phyloP scores from a whole-genome alignment of 1,284 basidiomycete species.

The Ustilago curta region DNA sequence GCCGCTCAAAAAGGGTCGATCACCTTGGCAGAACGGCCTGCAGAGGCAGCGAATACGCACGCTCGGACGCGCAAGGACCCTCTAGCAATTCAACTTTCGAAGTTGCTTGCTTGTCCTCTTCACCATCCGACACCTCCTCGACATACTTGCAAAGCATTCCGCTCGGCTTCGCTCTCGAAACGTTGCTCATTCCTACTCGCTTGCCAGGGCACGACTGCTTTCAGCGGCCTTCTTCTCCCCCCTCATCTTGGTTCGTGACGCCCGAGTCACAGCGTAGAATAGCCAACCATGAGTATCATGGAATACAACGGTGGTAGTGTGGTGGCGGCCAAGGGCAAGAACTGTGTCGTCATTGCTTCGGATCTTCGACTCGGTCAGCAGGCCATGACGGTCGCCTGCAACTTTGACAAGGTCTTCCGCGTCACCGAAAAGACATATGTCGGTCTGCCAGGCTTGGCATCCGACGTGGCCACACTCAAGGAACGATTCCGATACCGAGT shows the following conservation, averaged over 20 bases:
- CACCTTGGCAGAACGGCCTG: slow-evolving; percentile 22
- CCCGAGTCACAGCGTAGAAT: slow-evolving; percentile 18
- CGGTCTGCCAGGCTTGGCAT: slow-evolving; percentile 91
- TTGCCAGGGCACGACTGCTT: background rate
- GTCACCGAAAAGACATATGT: slow-evolving; percentile 92
- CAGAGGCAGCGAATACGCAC: slow-evolving; percentile 40
- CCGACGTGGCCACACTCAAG: slow-evolving; percentile 90
- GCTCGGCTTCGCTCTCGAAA: background rate
- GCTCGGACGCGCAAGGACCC: slow-evolving; percentile 50
- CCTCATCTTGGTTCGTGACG: slow-evolving; percentile 19
- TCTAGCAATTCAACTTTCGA: slow-evolving; percentile 15
- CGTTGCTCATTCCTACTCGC: background rate
- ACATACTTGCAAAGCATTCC: slow-evolving; percentile 1
- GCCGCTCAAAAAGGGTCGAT: slow-evolving; percentile 33
- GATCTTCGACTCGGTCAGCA: slow-evolving; percentile 93
- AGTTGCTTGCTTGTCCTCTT: slow-evolving; percentile 10
- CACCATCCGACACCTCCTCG: slow-evolving; percentile 11
- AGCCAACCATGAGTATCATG: slow-evolving; percentile 70
- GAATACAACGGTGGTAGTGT: slow-evolving; percentile 95
- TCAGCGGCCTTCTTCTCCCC: background rate
- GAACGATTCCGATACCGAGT: slow-evolving; percentile 79
- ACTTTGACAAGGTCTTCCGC: slow-evolving; percentile 97
- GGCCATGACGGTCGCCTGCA: slow-evolving; percentile 85
- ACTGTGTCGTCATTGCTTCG: slow-evolving; percentile 97
- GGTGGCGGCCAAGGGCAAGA: slow-evolving; percentile 98